Evolutionary conservation across 192 early-diverging fungal genomes (phyloP).

Genomic region (Helicostylum pulchrum): DNA sequence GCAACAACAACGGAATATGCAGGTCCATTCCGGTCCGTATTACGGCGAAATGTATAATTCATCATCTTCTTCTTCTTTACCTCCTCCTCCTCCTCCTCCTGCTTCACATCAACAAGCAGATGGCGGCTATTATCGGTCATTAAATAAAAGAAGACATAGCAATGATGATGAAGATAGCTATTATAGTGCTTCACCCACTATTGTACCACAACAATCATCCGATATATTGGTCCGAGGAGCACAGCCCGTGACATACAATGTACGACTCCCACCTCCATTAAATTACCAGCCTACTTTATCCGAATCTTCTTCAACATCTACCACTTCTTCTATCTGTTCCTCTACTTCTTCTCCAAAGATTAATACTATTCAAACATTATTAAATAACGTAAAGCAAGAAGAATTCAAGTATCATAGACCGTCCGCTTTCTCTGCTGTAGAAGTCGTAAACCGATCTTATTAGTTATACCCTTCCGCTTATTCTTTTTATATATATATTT

Average conservation of each 20-base stretch:
- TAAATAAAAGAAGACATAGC: background rate
- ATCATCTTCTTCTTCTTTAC: background rate
- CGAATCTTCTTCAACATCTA: conserved; percentile 19
- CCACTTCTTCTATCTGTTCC: conserved; percentile 16
- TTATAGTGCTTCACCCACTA: background rate
- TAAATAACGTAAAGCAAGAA: conserved; percentile 1
- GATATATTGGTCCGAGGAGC: background rate
- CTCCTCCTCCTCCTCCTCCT: too few relatives aligned
- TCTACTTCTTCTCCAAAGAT: conserved; percentile 4
- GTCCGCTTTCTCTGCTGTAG: background rate
- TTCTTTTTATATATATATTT: too few relatives aligned
- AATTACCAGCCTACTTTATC: conserved; percentile 13
- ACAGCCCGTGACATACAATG: background rate
- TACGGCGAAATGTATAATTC: conserved; percentile 17
- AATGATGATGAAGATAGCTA: background rate
- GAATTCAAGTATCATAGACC: background rate
- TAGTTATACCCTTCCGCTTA: background rate
- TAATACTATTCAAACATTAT: conserved; percentile 11
- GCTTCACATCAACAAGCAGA: background rate
- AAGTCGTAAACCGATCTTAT: background rate
- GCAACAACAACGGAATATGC: conserved; percentile 10
- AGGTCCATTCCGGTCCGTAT: conserved; percentile 21
- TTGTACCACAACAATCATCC: background rate
- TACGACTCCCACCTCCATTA: conserved; percentile 1
- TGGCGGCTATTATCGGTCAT: background rate